Evolutionary conservation across 2,329 filamentous ascomycete species (phyloP).

Genomic region (Hymenoscyphus albidus): DNA sequence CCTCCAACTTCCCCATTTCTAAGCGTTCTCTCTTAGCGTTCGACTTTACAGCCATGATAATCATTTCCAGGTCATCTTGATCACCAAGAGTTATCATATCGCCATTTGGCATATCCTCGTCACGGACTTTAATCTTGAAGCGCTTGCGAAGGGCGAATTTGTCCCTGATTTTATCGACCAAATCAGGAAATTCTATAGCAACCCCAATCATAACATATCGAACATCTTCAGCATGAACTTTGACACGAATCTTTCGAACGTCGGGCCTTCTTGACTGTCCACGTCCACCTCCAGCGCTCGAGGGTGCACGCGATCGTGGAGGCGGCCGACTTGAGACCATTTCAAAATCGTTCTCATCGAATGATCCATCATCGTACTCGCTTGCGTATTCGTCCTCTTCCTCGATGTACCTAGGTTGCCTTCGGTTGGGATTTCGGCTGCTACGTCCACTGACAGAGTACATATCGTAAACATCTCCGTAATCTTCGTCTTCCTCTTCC

Average conservation of each 20-base stretch:
- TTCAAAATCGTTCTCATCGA: slow-evolving; percentile 77
- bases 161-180: slow-evolving; percentile 74
- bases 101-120: slow-evolving; percentile 70
- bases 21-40: slow-evolving; percentile 67
- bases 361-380: slow-evolving; percentile 64
- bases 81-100: slow-evolving; percentile 98
- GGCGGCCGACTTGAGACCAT: slow-evolving; percentile 61
- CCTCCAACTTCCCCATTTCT: slow-evolving; percentile 93
- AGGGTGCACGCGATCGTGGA: slow-evolving; percentile 39
- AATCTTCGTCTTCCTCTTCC: slow-evolving; percentile 53
- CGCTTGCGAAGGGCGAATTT: slow-evolving; percentile 77
- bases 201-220: slow-evolving; percentile 85
- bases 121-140: slow-evolving; percentile 85
- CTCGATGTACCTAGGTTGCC: slow-evolving; percentile 64
- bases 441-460: slow-evolving; percentile 49
- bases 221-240: slow-evolving; percentile 87
- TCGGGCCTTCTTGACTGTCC: slow-evolving; percentile 60
- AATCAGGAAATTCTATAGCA: slow-evolving; percentile 69
- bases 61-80: slow-evolving; percentile 92
- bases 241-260: slow-evolving; percentile 77
- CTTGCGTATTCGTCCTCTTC: slow-evolving; percentile 77
- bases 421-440: slow-evolving; percentile 37
- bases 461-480: slow-evolving; percentile 59
- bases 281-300: slow-evolving; percentile 39
- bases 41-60: slow-evolving; percentile 65